These are phyloP conservation scores for Termitomyces sp. DNA, from an alignment of 768 basidiomycete species.

Conservation along the genomic window DNA sequence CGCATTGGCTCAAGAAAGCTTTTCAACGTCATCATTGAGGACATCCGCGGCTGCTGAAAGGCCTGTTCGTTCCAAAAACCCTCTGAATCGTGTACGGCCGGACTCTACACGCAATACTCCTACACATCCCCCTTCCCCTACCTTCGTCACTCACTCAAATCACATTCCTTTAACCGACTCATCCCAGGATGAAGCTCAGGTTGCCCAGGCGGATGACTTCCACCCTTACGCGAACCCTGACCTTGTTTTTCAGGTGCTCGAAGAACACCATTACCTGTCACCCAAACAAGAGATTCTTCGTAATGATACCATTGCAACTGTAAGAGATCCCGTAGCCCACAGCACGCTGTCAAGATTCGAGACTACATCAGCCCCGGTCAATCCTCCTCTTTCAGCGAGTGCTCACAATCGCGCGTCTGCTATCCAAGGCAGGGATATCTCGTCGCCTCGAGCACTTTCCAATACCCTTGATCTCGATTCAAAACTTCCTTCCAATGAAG, in stretches of 20 bases:
- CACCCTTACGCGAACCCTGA: conserved; percentile 86
- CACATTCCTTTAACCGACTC: conserved; percentile 14
- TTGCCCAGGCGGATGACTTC: conserved; percentile 28
- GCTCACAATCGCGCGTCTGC: conserved; percentile 25
- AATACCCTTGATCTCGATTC: conserved; percentile 20
- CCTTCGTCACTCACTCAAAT: conserved; percentile 21
- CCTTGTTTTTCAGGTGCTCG: conserved; percentile 36
- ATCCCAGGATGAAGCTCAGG: not conserved
- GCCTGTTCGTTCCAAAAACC: conserved; percentile 36
- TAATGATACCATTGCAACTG: conserved; percentile 48
- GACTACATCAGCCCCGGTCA: conserved; percentile 25
- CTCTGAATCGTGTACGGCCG: conserved; percentile 32
- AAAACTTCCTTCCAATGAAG: conserved; percentile 18
- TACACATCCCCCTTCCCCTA: conserved; percentile 19
- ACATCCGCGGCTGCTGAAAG: conserved; percentile 24
- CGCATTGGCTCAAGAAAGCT: conserved; percentile 53
- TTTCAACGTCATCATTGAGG: conserved; percentile 52
- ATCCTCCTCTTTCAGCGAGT: conserved; percentile 16
- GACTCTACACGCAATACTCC: conserved; percentile 25
- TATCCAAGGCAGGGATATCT: conserved; percentile 48
- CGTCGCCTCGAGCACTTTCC: conserved; percentile 43
- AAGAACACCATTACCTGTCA: conserved; percentile 24
- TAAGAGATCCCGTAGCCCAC: conserved; percentile 34
- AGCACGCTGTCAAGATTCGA: conserved; percentile 26
- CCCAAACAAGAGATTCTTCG: conserved; percentile 28